Evolutionary conservation across 345 rosid genomes (phyloP).

Genomic region (Rhodamnia rubescens): DNA sequence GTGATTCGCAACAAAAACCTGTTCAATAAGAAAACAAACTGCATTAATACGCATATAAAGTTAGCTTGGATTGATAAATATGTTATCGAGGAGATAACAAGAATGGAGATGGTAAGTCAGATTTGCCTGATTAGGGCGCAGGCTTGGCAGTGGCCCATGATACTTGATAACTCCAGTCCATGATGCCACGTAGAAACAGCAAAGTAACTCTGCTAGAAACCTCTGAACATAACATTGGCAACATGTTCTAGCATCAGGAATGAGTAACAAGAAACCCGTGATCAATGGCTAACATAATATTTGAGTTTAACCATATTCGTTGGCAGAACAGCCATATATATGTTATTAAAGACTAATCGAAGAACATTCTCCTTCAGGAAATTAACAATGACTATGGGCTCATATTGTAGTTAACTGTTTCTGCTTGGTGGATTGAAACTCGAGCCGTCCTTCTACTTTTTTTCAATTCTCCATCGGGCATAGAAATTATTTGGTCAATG

Average conservation of each 20-base stretch:
- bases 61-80: not conserved
- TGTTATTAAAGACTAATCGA: not conserved
- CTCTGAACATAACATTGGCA: conserved; percentile 27
- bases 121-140: conserved; percentile 84
- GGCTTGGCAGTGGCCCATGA: conserved; percentile 94
- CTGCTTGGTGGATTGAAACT: not conserved
- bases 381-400: not conserved
- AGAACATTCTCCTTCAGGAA: not conserved
- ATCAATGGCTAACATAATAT: not conserved
- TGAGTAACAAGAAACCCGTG: not conserved
- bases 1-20: conserved; percentile 97
- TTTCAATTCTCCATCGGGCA: not conserved
- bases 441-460: not conserved
- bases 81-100: not conserved
- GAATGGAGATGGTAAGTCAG: not conserved
- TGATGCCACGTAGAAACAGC: conserved; percentile 96
- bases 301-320: not conserved
- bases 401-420: not conserved
- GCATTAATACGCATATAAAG: not conserved
- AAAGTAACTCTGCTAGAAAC: conserved; percentile 85
- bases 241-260: not conserved
- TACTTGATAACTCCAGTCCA: conserved; percentile 97
- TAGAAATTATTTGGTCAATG: not conserved
- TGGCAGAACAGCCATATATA: not conserved
- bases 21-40: conserved; percentile 12